phyloP scores from a whole-genome alignment of 768 basidiomycete genomes.

The Mycena belliarum region DNA sequence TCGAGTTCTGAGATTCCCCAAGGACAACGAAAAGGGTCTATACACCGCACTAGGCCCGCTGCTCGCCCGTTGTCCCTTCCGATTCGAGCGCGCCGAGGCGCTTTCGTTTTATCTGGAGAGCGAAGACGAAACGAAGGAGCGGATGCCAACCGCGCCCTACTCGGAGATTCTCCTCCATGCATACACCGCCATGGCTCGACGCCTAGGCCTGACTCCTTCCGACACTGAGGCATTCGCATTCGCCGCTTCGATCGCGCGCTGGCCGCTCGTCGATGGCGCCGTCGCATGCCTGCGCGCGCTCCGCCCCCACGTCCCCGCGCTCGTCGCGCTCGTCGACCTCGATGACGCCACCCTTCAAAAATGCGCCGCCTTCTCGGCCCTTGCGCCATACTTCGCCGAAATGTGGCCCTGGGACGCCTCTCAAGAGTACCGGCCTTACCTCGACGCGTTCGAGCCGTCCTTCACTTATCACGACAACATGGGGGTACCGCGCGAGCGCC shows the following conservation, averaged over 20 bases:
- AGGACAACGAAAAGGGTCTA: conserved; percentile 11
- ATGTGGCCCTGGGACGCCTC: neutral
- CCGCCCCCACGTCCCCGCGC: neutral
- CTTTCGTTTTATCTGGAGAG: conserved; percentile 5
- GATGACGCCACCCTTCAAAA: neutral
- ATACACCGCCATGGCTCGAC: neutral
- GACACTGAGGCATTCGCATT: neutral
- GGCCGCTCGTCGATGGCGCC: conserved; percentile 1
- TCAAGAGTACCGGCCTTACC: neutral
- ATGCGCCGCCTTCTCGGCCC: neutral
- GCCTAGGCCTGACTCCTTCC: neutral
- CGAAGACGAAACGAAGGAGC: neutral
- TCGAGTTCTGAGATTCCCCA: neutral
- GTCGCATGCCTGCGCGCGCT: neutral
- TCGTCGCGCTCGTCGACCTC: neutral
- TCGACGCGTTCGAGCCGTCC: neutral
- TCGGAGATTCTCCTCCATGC: neutral
- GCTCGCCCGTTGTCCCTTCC: neutral
- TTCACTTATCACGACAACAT: neutral
- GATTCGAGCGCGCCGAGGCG: neutral
- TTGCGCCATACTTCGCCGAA: neutral
- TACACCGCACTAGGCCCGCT: conserved; percentile 1
- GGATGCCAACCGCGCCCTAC: neutral
- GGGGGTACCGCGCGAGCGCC: neutral
- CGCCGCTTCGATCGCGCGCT: neutral